These are phyloP conservation scores for Astrephomene gubernaculifera DNA, from an alignment of 139 green algal species.

Conservation along the genomic window DNA sequence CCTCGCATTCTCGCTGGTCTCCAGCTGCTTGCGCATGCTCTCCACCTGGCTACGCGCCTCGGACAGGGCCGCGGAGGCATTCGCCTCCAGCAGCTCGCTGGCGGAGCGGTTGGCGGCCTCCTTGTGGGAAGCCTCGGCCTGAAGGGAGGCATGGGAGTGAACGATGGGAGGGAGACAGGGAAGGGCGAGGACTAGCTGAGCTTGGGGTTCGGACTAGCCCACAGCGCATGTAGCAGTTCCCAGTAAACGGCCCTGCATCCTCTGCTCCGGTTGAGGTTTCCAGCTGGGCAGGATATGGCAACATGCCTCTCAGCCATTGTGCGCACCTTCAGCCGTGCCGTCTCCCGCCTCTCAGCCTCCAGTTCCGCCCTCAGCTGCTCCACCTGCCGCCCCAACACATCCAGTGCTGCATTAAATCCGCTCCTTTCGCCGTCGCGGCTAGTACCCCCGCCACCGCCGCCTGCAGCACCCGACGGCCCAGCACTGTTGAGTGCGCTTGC, in stretches of 20 bases:
- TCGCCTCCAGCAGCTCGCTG: slow-evolving; percentile 1
- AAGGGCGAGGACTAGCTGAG: too few relatives aligned
- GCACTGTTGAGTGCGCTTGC: too few relatives aligned
- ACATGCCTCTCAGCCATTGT: too few relatives aligned
- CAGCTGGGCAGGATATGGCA: too few relatives aligned
- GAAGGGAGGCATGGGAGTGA: not conserved
- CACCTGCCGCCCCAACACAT: slow-evolving; percentile 15
- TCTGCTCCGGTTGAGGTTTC: too few relatives aligned
- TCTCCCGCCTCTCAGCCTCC: slow-evolving; percentile 19
- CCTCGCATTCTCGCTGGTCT: slow-evolving; percentile 38
- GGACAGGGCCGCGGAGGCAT: not conserved
- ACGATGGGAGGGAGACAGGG: too few relatives aligned
- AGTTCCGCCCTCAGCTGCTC: slow-evolving; percentile 44
- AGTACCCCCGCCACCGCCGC: not conserved
- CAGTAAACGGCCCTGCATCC: too few relatives aligned
- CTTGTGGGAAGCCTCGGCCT: slow-evolving; percentile 29
- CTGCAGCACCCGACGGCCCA: not conserved
- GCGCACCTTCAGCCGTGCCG: slow-evolving; percentile 22
- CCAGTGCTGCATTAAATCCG: slow-evolving; percentile 10
- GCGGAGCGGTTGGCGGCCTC: slow-evolving; percentile 12
- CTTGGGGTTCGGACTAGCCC: too few relatives aligned
- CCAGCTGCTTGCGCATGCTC: slow-evolving; percentile 22
- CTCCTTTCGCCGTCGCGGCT: too few relatives aligned
- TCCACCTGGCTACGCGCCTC: slow-evolving; percentile 21
- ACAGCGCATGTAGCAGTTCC: too few relatives aligned